Evolutionary conservation across 257 asterid genomes (phyloP).

Genomic region (Craterostigma plantagineum): DNA sequence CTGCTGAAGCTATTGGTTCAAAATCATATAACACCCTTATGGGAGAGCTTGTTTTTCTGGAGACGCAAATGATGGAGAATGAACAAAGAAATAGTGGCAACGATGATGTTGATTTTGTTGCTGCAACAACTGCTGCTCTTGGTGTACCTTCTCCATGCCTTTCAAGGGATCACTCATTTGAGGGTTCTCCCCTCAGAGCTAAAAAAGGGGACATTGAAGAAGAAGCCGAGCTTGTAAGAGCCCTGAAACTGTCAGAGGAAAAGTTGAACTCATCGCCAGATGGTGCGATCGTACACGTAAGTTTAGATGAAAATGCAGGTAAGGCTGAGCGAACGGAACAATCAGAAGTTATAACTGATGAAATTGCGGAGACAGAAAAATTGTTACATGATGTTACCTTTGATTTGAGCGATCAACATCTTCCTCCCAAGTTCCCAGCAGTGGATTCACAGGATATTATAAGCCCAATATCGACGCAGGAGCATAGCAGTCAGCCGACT

Average conservation of each 20-base stretch:
- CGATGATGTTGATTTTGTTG: constrained; percentile 88
- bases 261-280: constrained; percentile 4
- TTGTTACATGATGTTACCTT: constrained; percentile 11
- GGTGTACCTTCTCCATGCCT: constrained; percentile 93
- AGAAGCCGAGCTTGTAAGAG: constrained; percentile 50
- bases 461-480: constrained; percentile 18
- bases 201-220: constrained; percentile 82
- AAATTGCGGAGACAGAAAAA: constrained; percentile 5
- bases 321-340: constrained; percentile 16
- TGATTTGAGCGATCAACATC: constrained; percentile 11
- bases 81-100: constrained; percentile 24
- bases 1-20: constrained; percentile 64
- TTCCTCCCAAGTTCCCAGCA: constrained; percentile 17
- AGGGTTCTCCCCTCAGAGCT: constrained; percentile 35
- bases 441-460: constrained; percentile 16
- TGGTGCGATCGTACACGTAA: constrained; percentile 12
- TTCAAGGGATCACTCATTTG: constrained; percentile 66
- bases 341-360: constrained; percentile 14
- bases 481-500: constrained; percentile 10
- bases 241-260: constrained; percentile 41
- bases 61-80: constrained; percentile 29
- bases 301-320: constrained; percentile 9
- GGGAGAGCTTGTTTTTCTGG: constrained; percentile 88
- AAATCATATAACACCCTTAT: constrained; percentile 77
- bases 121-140: constrained; percentile 90